Evolutionary conservation across 306 rosid species (phyloP).

Genomic region (Macrotyloma uniflorum): DNA sequence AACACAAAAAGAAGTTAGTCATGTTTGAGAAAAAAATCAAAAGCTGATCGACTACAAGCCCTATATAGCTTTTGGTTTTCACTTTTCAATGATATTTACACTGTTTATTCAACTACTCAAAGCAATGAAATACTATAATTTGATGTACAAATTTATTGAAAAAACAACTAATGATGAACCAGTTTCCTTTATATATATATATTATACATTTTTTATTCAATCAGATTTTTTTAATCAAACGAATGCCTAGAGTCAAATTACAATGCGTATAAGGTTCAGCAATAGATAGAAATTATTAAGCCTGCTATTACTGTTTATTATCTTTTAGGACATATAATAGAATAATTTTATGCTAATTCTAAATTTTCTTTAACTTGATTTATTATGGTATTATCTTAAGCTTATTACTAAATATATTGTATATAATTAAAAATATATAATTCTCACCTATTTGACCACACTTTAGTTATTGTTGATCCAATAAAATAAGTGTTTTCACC

Average conservation of each 20-base stretch:
- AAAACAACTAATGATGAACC: background rate
- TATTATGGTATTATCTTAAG: background rate
- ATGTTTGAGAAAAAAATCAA: background rate
- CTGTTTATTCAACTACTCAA: conserved; percentile 5
- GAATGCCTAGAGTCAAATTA: background rate
- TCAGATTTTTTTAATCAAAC: background rate
- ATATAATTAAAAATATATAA: background rate
- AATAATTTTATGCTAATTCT: background rate
- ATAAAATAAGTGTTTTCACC: background rate
- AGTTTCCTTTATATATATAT: background rate
- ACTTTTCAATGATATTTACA: background rate
- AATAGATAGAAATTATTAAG: background rate
- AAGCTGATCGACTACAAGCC: conserved; percentile 4
- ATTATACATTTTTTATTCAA: background rate
- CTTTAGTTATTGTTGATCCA: background rate
- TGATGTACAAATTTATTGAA: background rate
- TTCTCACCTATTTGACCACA: background rate
- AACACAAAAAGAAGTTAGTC: background rate
- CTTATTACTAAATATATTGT: background rate
- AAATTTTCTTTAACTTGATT: background rate
- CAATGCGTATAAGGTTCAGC: background rate
- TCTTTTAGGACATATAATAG: background rate
- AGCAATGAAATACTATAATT: conserved; percentile 13
- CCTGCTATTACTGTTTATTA: background rate
- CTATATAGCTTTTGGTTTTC: conserved; percentile 15